These are phyloP conservation scores for Cladophialophora carrionii DNA, from an alignment of 2,329 filamentous ascomycete species.

Conservation along the genomic window DNA sequence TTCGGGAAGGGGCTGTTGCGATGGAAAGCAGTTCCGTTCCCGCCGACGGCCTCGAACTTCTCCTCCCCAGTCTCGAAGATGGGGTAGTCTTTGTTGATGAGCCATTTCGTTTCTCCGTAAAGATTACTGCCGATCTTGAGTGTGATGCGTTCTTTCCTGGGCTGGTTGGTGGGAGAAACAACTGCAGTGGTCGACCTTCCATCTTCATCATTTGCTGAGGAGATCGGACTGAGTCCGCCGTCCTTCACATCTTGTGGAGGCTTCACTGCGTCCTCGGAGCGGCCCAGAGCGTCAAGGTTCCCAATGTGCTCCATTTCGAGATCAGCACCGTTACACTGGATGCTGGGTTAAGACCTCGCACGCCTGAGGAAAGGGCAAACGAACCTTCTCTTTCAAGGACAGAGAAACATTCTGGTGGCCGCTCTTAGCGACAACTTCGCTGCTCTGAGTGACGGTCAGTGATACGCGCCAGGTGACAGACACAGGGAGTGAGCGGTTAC, in stretches of 20 bases:
- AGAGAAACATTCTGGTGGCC: conserved; percentile 11
- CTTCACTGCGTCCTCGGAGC: not conserved
- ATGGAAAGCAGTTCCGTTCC: conserved; percentile 4
- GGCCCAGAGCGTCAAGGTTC: conserved; percentile 3
- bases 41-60: conserved; percentile 7
- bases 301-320: conserved; percentile 1
- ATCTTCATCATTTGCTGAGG: conserved; percentile 5
- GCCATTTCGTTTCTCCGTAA: conserved; percentile 26
- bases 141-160: conserved; percentile 4
- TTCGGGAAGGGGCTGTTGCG: conserved; percentile 23
- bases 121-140: conserved; percentile 20
- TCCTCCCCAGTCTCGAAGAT: conserved; percentile 30
- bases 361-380: not conserved
- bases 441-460: conserved; percentile 25
- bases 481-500: conserved; percentile 7
- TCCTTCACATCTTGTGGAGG: not conserved
- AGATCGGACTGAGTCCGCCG: conserved; percentile 14
- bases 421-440: conserved; percentile 26
- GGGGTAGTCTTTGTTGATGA: conserved; percentile 31
- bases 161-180: not conserved
- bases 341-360: not conserved
- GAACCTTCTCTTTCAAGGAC: conserved; percentile 16
- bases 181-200: conserved; percentile 4
- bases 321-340: conserved; percentile 2
- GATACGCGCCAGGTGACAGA: conserved; percentile 1